phyloP scores from a whole-genome alignment of 208 protist genomes.

The Phytomonas sp. region DNA sequence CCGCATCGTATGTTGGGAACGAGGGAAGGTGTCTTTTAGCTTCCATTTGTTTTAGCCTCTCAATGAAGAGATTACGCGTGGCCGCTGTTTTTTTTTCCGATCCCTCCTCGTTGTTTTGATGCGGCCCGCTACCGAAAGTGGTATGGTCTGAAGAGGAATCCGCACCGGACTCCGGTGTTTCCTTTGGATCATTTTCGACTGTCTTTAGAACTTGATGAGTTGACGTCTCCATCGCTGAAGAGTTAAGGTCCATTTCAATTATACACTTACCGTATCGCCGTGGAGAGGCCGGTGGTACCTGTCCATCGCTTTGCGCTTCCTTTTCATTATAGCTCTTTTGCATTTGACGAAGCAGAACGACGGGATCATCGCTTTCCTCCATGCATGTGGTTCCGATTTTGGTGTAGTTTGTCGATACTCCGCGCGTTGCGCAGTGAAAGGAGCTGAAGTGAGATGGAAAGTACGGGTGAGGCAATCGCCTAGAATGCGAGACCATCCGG shows the following conservation, averaged over 20 bases:
- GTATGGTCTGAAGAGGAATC: background rate
- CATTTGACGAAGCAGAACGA: constrained; percentile 20
- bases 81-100: background rate
- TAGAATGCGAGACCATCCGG: background rate
- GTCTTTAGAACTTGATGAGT: background rate
- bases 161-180: background rate
- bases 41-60: constrained; percentile 56
- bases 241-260: background rate
- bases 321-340: background rate
- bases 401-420: background rate
- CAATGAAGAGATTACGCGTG: constrained; percentile 38
- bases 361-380: constrained; percentile 35
- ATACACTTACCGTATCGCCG: background rate
- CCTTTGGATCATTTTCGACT: background rate
- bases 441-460: background rate
- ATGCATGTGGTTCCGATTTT: background rate
- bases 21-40: constrained; percentile 26
- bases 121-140: background rate
- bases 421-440: background rate
- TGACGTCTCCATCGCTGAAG: background rate
- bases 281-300: background rate
- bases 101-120: background rate
- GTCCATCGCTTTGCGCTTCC: background rate
- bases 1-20: constrained; percentile 45
- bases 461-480: background rate